Evolutionary conservation across 2,329 filamentous ascomycete species (phyloP).

Genomic region (Botrytis tulipae): DNA sequence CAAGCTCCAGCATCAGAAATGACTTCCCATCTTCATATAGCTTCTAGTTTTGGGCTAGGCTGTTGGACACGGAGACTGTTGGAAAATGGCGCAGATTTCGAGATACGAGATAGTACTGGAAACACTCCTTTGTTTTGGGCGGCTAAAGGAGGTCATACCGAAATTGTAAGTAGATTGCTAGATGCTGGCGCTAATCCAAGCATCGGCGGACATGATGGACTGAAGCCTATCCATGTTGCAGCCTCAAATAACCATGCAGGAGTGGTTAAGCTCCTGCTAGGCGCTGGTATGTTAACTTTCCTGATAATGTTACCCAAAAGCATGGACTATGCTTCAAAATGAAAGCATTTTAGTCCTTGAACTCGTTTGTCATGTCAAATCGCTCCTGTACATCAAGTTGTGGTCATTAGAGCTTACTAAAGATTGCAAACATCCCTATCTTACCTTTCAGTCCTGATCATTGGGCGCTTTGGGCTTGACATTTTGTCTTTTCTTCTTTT

Average conservation of each 20-base stretch:
- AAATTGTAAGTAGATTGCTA: constrained; percentile 23
- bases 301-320: not conserved
- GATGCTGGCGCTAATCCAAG: constrained; percentile 31
- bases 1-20: constrained; percentile 24
- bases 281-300: constrained; percentile 34
- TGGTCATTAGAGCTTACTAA: not conserved
- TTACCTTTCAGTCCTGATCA: not conserved
- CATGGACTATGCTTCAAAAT: not conserved
- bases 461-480: not conserved
- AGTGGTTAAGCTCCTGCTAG: constrained; percentile 38
- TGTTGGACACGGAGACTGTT: constrained; percentile 22
- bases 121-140: constrained; percentile 34
- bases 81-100: constrained; percentile 4
- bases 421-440: not conserved
- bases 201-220: constrained; percentile 31
- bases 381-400: not conserved
- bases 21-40: constrained; percentile 24
- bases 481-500: not conserved
- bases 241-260: constrained; percentile 37
- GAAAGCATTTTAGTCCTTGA: not conserved
- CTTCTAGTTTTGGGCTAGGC: constrained; percentile 23
- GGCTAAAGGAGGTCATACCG: constrained; percentile 22
- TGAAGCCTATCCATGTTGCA: constrained; percentile 41
- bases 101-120: constrained; percentile 22
- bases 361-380: not conserved